Evolutionary conservation across 345 rosid genomes (phyloP), one percentile per base, ranked within the genome.

Genomic region (Nasturtium officinale): DNA sequence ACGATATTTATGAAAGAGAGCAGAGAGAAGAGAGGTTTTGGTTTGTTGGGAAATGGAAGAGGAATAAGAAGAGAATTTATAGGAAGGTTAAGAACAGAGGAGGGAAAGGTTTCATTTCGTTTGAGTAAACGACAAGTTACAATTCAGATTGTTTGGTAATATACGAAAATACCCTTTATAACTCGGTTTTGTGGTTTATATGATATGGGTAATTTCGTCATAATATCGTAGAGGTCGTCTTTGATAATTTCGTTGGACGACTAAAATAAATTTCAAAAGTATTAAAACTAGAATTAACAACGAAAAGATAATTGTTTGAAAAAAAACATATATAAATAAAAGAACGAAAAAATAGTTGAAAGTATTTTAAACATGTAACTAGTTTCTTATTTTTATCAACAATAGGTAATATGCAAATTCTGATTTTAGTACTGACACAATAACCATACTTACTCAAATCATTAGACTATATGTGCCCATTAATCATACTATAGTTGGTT

Each of bases 41-140:
- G 37, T 55, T 46, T 28, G 8, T 62, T 46, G 60, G 29, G 35
- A 56, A 38, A 12, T 77, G 76, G 13, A 63, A 71, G 61, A 71
- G 46, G 76, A 0, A 37, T 61, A 47, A 56, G 65, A 55, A 62
- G 75, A 70, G 53, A 21, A 71, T 77, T 71, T 77, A 77, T 77
- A 77, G 37, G 18, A 28, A n/a, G 51, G 55, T 68, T 23, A 12
- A 60, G 64, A 68, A 53, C 74, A 66, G 67, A 51, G 73, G 68
- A 75, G 79, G 74, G 74, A 67, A 75, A 75, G 79, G 2, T 57
- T 59, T 20, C 3, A 9, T 59, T 58, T 35, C 38, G 38, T 35
- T 12, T 32, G 43, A 56, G 42, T 66, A 38, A 38, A 58, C 72
- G 73, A 74, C 73, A 74, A 74, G 61, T 38, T 18, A 7, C 25